A percentile compares a stretch with the other conserved stretches of the same genome.
Conservation (phyloP, 2,329 filamentous ascomycete species). For the Coniella vitis region DNA sequence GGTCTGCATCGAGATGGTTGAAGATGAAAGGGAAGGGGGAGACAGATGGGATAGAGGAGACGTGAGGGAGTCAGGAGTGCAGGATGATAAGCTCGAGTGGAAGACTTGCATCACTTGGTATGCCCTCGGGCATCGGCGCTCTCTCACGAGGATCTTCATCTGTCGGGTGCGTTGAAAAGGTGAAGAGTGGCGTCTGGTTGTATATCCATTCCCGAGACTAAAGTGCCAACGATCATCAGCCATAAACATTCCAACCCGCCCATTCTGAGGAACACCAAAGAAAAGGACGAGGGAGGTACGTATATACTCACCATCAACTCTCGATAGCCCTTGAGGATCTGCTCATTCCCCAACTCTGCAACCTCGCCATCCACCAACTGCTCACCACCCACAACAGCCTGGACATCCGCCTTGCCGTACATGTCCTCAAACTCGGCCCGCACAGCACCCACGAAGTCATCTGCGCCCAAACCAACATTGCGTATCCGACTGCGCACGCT, state of each 20-base stretch:
- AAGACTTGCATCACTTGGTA: slow-evolving; percentile 38
- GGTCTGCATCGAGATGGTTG: too few relatives aligned
- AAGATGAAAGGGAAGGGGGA: too few relatives aligned
- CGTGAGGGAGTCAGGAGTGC: too few relatives aligned
- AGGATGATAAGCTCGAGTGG: neutral
- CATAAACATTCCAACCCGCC: slow-evolving; percentile 7
- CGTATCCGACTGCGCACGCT: slow-evolving; percentile 80
- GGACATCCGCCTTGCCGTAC: slow-evolving; percentile 45
- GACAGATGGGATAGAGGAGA: too few relatives aligned
- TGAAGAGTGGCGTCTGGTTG: slow-evolving; percentile 79
- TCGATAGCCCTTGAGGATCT: slow-evolving; percentile 54
- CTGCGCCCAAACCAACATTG: slow-evolving; percentile 59
- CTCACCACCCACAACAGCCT: slow-evolving; percentile 40
- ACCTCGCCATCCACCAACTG: slow-evolving; percentile 20
- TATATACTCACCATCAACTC: slow-evolving; percentile 49
- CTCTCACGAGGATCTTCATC: slow-evolving; percentile 51
- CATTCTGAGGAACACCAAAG: too few relatives aligned
- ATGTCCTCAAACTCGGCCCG: slow-evolving; percentile 58
- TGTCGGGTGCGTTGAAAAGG: slow-evolving; percentile 55
- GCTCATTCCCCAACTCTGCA: slow-evolving; percentile 33
- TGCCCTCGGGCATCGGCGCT: slow-evolving; percentile 39
- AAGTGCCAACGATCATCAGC: neutral
- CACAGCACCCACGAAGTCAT: slow-evolving; percentile 48
- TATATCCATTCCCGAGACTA: slow-evolving; percentile 70
- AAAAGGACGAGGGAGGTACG: too few relatives aligned